phyloP scores from a whole-genome alignment of 495 filamentous ascomycete genomes.

The Podospora didyma region DNA sequence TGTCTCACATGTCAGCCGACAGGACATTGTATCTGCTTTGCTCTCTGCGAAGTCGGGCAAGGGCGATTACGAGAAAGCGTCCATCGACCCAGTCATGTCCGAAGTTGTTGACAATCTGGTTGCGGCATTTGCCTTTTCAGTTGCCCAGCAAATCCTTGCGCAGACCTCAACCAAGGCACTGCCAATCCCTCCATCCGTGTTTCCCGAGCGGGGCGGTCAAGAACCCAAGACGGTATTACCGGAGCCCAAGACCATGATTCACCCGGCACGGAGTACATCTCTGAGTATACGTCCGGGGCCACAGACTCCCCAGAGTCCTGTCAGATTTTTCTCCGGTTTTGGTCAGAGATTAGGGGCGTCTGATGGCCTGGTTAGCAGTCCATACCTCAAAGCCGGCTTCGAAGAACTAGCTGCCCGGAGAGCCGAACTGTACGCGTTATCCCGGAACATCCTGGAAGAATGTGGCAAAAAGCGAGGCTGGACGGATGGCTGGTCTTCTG shows the following conservation, averaged over 20 bases:
- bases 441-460: constrained; percentile 70
- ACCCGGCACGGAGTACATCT: constrained; percentile 53
- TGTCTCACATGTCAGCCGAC: constrained; percentile 69
- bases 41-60: constrained; percentile 23
- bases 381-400: constrained; percentile 59
- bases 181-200: constrained; percentile 58
- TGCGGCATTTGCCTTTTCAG: constrained; percentile 78
- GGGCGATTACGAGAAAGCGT: constrained; percentile 7
- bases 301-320: constrained; percentile 40
- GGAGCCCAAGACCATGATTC: constrained; percentile 62
- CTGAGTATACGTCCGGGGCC: constrained; percentile 31
- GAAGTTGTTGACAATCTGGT: constrained; percentile 76
- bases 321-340: constrained; percentile 38
- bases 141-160: constrained; percentile 69
- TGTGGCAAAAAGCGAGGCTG: constrained; percentile 71
- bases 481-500: constrained; percentile 69
- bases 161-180: constrained; percentile 69
- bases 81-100: constrained; percentile 28
- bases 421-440: constrained; percentile 76
- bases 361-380: constrained; percentile 27
- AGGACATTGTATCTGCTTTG: constrained; percentile 59
- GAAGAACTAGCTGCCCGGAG: constrained; percentile 79
- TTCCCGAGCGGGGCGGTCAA: constrained; percentile 36
- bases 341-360: constrained; percentile 18
- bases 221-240: constrained; percentile 52